Base-by-base conservation (phyloP, 129 eudicot species). In the Artemisia argyi region DNA sequence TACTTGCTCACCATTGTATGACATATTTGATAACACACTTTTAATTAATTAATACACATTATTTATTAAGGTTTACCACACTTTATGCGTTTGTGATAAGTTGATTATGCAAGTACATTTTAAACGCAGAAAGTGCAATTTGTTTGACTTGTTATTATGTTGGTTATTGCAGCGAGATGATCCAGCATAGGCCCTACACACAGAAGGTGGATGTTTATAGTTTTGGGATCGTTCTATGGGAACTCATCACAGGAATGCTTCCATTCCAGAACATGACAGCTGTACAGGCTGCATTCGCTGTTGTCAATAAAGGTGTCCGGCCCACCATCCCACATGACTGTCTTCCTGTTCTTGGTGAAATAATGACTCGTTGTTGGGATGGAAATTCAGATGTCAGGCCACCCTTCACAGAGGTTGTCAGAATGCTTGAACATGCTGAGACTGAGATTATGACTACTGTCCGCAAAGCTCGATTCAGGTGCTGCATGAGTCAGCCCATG, bases 261-360 rank as follows among this genome's bases (percentile, higher is more conserved):
- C 98, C 98, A 0, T 93, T 93, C 77, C 95, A 85, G 80, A 93
- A 93, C 82, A 93, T 93, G 98, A 87, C 96, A 13, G 98, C 98
- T 5, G 98, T 93, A 18, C 98, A 93, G 78, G 98, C 98, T 8
- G 98, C 98, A 58, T 93, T 93, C 79, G 96, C 96, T 7, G 98
- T 93, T 14, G 98, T 93, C 16, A 93, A 93, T 79, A 89, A 93
- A 80, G 95, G 95, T 14, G 95, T 93, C 52, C 89, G 98, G 3
- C 98, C 98, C 10, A 87, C 72, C 49, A 76, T 93, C 68, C 98
- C 98, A 16, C 65, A 77, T 2, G 98, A 93, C 73, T 93, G 95
- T 72, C 92, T 93, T n/a, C 98, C 97, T 0, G 92, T 85, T 28
- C 88, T 93, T 3, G 65, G 84, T 13, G 97, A 89, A 66, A 93